These are phyloP conservation scores for Solanum sitiens DNA, from an alignment of 257 asterid species.

Conservation along the genomic window DNA sequence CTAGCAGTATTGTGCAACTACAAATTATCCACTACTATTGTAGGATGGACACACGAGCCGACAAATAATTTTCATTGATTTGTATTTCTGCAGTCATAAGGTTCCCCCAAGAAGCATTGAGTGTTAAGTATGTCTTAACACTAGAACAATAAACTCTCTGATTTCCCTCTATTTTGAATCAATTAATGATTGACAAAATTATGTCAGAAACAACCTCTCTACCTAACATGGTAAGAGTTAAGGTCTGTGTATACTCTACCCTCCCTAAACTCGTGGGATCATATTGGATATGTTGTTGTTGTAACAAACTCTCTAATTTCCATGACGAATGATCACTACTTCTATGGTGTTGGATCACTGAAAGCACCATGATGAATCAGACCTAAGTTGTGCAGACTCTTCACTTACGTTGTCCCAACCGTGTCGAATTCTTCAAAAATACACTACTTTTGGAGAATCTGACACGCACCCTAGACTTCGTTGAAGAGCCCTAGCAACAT, in stretches of 20 bases:
- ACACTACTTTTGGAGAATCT: neutral
- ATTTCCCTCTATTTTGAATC: neutral
- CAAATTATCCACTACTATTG: neutral
- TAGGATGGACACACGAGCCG: neutral
- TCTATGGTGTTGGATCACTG: neutral
- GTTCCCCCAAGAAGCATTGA: neutral
- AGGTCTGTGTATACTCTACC: neutral
- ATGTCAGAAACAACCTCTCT: neutral
- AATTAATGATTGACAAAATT: neutral
- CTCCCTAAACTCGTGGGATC: neutral
- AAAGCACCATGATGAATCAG: neutral
- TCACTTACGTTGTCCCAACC: neutral
- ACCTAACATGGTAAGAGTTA: neutral
- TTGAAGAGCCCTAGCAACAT: neutral
- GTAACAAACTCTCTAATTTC: neutral
- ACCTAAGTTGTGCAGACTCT: neutral
- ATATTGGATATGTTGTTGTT: neutral
- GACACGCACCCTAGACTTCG: neutral
- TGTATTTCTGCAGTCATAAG: neutral
- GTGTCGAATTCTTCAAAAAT: neutral
- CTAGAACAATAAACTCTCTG: neutral
- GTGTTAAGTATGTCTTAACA: neutral
- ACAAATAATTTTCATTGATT: neutral
- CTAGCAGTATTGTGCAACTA: neutral
- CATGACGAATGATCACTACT: neutral